Percentiles rank a stretch among this genome's conserved stretches.
Conservation (phyloP, 2,329 filamentous ascomycete species). For the Aspergillus brunneoviolaceus region DNA sequence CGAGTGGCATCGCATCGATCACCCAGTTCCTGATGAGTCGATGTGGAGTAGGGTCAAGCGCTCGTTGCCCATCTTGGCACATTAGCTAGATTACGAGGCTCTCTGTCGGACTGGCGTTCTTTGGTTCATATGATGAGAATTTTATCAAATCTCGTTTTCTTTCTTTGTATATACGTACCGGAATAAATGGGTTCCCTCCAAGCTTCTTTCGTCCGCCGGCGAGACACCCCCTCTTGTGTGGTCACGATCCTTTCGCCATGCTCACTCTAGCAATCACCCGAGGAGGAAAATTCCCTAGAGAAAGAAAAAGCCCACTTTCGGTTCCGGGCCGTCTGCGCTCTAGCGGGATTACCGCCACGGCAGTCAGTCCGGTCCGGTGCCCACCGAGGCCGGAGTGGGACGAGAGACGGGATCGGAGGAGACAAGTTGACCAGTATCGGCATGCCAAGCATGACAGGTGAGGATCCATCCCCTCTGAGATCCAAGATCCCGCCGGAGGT, state of each 20-base stretch:
- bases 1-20: constrained; percentile 71
- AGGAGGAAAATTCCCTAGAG: too few species aligned
- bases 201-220: neutral
- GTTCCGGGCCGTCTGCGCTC: neutral
- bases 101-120: neutral
- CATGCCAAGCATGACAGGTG: neutral
- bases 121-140: neutral
- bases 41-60: constrained; percentile 27
- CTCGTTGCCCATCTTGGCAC: constrained; percentile 12
- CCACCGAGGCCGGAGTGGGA: neutral
- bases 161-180: neutral
- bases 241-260: too few species aligned
- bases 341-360: neutral
- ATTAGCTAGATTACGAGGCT: constrained; percentile 1
- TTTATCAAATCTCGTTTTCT: neutral
- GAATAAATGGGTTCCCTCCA: neutral
- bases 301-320: neutral
- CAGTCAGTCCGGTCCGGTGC: too few species aligned
- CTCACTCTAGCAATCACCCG: too few species aligned
- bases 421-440: neutral
- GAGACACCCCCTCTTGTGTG: too few species aligned
- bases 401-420: neutral
- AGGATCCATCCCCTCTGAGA: neutral
- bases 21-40: constrained; percentile 49
- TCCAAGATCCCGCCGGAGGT: neutral